phyloP scores from a whole-genome alignment of 352 stramenopile genomes.

The Phytopythium delawarense region DNA sequence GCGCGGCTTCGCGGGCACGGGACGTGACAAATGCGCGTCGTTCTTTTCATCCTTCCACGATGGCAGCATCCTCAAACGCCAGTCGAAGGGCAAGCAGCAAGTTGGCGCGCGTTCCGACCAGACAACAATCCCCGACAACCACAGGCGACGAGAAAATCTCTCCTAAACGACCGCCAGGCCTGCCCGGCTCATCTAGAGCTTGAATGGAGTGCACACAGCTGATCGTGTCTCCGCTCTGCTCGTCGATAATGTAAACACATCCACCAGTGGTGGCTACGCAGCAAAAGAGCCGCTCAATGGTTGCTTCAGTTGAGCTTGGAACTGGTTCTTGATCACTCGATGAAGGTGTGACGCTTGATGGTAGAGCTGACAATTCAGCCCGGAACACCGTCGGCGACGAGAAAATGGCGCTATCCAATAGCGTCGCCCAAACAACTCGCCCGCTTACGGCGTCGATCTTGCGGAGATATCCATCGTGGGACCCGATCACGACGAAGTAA shows the following conservation, averaged over 20 bases:
- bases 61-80: background rate
- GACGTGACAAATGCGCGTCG: background rate
- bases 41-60: background rate
- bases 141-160: slow-evolving; percentile 60
- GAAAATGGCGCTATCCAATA: slow-evolving; percentile 35
- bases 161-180: slow-evolving; percentile 15
- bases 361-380: background rate
- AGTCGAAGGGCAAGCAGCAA: slow-evolving; percentile 27
- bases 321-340: background rate
- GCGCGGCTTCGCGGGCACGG: background rate
- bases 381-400: slow-evolving; percentile 34
- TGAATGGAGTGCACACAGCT: background rate
- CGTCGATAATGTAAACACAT: slow-evolving; percentile 34
- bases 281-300: slow-evolving; percentile 17
- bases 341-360: background rate
- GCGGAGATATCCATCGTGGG: slow-evolving; percentile 44
- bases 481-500: slow-evolving; percentile 33
- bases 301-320: background rate
- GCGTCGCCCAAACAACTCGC: slow-evolving; percentile 27
- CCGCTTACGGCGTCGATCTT: slow-evolving; percentile 30
- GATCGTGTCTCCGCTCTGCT: slow-evolving; percentile 20
- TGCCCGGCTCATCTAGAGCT: slow-evolving; percentile 11
- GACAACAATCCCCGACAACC: slow-evolving; percentile 32
- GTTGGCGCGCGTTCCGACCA: slow-evolving; percentile 51
- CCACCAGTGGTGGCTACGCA: slow-evolving; percentile 42